Base-by-base conservation (phyloP, 169 alveolate genomes). In the Eimeria nieschulzi region DNA sequence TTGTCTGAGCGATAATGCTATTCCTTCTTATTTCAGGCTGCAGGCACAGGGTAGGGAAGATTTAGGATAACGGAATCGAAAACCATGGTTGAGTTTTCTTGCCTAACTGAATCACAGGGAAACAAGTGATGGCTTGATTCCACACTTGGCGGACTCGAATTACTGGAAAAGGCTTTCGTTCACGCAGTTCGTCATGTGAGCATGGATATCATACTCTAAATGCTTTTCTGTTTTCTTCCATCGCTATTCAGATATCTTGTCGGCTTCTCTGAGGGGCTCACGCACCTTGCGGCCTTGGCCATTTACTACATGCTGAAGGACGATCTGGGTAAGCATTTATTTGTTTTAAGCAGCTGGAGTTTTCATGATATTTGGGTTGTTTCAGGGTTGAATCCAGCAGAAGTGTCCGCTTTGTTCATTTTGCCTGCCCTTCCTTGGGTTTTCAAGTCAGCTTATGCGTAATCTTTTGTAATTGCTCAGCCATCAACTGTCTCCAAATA, bases 191-290 rank as follows among this genome's bases (percentile, higher is more conserved):
- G 90, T 88, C 83, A 88, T 88, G 93, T 88, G 78, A 19, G 93
- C 53, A 9, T 56, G 5, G 23, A 46, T 59, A 21, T 23, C 56
- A 17, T 1, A 12, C 53, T 15, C 46, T 13, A 13, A 12, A 17
- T 63, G 9, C 83, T 5, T 26, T 21, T 59, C 19, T n/a, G 46
- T 70, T 26, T 17, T 13, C 51, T 12, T 39, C 61, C 66, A 53
- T 21, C 66, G 12, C 26, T 53, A n/a, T 61, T 94, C 76, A 95
- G 95, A 25, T 97, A 96, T 91, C 92, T 97, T 80, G 97, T 97
- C 68, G 98, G 98, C 12, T 96, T 97, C 90, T 96, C 98, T 15
- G 98, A 97, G 92, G 98, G 98, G 33, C 93, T 97, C 19, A 95
- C 97, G 33, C 98, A 96, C 75, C 94, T 97, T 23, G 98, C 98